These are phyloP conservation scores for Leucoagaricus sp. DNA, from an alignment of 1,284 basidiomycete genomes.

Conservation along the genomic window DNA sequence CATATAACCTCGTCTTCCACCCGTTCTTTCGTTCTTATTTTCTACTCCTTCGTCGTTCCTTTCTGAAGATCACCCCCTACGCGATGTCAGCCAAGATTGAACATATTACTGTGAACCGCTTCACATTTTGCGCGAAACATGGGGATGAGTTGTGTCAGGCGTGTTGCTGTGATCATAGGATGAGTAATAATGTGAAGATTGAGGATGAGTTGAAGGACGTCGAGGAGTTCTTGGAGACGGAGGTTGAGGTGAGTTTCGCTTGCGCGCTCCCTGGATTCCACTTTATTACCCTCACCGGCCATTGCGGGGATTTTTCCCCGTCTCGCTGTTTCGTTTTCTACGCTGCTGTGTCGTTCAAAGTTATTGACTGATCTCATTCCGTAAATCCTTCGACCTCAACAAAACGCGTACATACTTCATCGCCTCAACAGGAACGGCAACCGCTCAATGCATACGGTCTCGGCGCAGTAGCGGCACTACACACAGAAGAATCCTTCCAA, in stretches of 20 bases:
- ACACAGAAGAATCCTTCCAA: conserved; percentile 17
- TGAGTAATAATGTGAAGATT: conserved; percentile 33
- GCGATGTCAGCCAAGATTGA: conserved; percentile 10
- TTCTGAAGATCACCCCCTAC: neutral
- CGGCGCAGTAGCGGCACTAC: conserved; percentile 25
- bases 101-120: conserved; percentile 30
- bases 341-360: neutral
- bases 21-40: neutral
- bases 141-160: conserved; percentile 32
- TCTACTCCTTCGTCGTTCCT: neutral
- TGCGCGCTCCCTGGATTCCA: neutral
- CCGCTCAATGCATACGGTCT: conserved; percentile 28
- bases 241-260: conserved; percentile 23
- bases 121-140: conserved; percentile 34
- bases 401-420: neutral
- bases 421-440: conserved; percentile 28
- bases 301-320: too few relatives aligned
- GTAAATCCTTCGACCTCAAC: neutral
- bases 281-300: neutral
- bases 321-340: neutral
- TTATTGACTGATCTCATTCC: neutral
- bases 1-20: neutral
- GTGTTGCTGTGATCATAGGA: conserved; percentile 34
- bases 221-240: conserved; percentile 21
- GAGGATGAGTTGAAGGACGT: conserved; percentile 28